Percentiles rank a stretch among this genome's conserved stretches.
phyloP scores from a whole-genome alignment of 2,329 filamentous ascomycete species.

The Apiospora marii region DNA sequence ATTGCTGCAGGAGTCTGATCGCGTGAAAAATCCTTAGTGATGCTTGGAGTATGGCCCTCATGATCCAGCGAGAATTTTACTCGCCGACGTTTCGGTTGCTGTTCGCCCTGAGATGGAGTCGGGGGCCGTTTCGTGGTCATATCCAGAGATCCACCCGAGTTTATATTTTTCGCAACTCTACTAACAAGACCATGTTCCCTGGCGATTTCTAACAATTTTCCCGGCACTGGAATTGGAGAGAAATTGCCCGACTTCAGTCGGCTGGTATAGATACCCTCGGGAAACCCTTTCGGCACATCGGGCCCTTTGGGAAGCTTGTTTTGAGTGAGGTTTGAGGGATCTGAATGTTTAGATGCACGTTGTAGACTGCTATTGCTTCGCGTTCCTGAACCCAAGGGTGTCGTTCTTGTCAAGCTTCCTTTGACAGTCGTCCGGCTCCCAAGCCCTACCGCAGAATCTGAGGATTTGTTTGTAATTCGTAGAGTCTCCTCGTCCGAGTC shows the following conservation, averaged over 20 bases:
- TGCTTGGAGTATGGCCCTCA: constrained; percentile 1
- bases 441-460: not conserved
- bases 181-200: constrained; percentile 49
- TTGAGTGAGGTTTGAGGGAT: not conserved
- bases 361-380: not conserved
- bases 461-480: constrained; percentile 14
- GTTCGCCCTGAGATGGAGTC: constrained; percentile 29
- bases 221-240: constrained; percentile 47
- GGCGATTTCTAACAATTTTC: constrained; percentile 50
- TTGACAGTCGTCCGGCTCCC: not conserved
- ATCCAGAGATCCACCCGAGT: constrained; percentile 24
- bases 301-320: not conserved
- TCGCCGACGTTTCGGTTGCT: constrained; percentile 39
- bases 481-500: constrained; percentile 61
- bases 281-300: constrained; percentile 28
- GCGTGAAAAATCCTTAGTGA: not conserved
- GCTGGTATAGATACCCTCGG: constrained; percentile 52
- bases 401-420: not conserved
- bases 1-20: not conserved
- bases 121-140: constrained; percentile 35
- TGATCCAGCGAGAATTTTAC: constrained; percentile 35
- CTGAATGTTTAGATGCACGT: not conserved
- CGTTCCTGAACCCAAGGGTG: constrained; percentile 4
- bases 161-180: constrained; percentile 37
- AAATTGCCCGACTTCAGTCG: constrained; percentile 48